Evolutionary conservation across 2,329 filamentous ascomycete species (phyloP).

Genomic region (Pleoardoris graminearum): DNA sequence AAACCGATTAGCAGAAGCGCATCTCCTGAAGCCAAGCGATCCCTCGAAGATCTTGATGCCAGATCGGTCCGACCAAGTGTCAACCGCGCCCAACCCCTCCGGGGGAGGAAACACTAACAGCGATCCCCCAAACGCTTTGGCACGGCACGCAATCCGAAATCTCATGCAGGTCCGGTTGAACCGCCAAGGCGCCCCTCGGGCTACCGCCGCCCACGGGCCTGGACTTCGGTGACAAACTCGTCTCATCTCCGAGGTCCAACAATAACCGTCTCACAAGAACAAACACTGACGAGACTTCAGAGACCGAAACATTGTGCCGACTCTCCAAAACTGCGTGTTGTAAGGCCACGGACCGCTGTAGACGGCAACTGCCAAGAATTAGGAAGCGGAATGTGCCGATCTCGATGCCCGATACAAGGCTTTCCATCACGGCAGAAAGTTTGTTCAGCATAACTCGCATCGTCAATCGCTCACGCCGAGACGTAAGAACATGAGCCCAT

Average conservation of each 20-base stretch:
- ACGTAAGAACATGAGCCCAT: slow-evolving; percentile 7
- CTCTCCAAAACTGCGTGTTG: not conserved
- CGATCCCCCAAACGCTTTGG: not conserved
- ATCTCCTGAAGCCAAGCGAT: not conserved
- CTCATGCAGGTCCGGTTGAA: not conserved
- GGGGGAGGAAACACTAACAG: not conserved
- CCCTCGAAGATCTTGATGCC: not conserved
- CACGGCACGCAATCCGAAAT: not conserved
- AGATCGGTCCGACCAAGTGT: not conserved
- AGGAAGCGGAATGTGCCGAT: not conserved
- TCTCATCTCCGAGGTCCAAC: not conserved
- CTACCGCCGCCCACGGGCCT: not conserved
- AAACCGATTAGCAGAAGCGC: not conserved
- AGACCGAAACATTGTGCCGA: not conserved
- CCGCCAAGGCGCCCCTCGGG: not conserved
- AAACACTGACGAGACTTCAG: not conserved
- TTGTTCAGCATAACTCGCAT: not conserved
- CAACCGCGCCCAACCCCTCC: not conserved
- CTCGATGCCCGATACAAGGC: not conserved
- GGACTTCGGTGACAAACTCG: not conserved
- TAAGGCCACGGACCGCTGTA: too few relatives aligned
- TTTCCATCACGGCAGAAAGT: too few relatives aligned
- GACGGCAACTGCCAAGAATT: not conserved
- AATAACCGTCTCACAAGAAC: not conserved
- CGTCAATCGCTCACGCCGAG: not conserved